A percentile compares a stretch with the other conserved stretches of the same genome.
Evolutionary conservation across 2,329 filamentous ascomycete species (phyloP).

Genomic region (Tympanopsis confertula): DNA sequence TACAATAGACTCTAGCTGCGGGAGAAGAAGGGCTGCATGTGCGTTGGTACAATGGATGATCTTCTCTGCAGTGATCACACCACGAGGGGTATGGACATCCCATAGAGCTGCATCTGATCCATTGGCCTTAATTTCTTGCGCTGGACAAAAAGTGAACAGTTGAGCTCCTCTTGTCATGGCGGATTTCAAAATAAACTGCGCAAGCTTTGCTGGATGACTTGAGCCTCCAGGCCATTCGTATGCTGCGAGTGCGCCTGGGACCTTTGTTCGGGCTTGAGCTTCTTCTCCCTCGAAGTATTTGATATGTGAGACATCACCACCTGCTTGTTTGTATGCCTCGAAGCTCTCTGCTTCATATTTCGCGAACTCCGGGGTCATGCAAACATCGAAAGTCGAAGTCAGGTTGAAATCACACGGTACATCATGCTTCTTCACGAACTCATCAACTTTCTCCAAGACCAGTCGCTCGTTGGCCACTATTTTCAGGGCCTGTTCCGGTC

Average conservation of each 20-base stretch:
- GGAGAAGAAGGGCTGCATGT: constrained; percentile 21
- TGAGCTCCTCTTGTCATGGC: constrained; percentile 22
- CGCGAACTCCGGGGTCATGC: constrained; percentile 31
- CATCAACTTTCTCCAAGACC: constrained; percentile 23
- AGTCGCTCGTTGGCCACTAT: constrained; percentile 29
- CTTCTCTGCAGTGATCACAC: constrained; percentile 12
- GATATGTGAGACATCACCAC: constrained; percentile 29
- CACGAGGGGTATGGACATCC: constrained; percentile 20
- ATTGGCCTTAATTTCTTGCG: constrained; percentile 11
- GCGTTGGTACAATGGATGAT: constrained; percentile 28
- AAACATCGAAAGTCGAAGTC: constrained; percentile 33
- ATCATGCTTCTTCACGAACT: constrained; percentile 25
- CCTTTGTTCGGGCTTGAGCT: constrained; percentile 20
- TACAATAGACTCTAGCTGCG: constrained; percentile 19
- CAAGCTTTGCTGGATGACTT: constrained; percentile 33
- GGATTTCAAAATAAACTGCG: constrained; percentile 29
- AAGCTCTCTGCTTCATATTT: constrained; percentile 26
- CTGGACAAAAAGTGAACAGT: constrained; percentile 30
- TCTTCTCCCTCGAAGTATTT: constrained; percentile 24
- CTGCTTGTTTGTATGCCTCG: constrained; percentile 23
- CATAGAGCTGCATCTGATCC: constrained; percentile 10
- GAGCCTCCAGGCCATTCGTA: constrained; percentile 38
- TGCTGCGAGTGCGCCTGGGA: constrained; percentile 24
- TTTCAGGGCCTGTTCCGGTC: constrained; percentile 28
- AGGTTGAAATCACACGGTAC: constrained; percentile 32